A percentile compares a stretch with the other conserved stretches of the same genome.
phyloP scores from a whole-genome alignment of 208 protist genomes.

The Crithidia acanthocephali region DNA sequence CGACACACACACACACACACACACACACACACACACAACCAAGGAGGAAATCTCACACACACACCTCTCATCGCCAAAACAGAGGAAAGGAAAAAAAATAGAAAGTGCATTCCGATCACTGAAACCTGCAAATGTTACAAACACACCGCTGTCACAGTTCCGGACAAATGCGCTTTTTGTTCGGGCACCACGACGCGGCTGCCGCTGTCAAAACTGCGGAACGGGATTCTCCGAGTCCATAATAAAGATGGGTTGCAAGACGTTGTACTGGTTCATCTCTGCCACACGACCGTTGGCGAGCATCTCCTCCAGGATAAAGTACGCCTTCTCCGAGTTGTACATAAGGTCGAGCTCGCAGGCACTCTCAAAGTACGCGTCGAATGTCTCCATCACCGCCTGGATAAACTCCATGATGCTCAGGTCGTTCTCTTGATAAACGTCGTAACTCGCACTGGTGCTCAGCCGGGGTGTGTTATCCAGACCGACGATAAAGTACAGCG shows the following conservation, averaged over 20 bases:
- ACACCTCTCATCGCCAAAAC: no score
- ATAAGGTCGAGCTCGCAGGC: conserved; percentile 98
- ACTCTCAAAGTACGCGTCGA: conserved; percentile 90
- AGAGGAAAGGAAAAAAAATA: no score
- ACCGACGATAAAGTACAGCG: conserved; percentile 95
- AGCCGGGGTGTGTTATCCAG: conserved; percentile 39
- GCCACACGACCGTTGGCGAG: conserved; percentile 89
- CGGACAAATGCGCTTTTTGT: no score
- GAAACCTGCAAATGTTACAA: no score
- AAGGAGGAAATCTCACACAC: no score
- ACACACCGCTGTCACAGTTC: no score
- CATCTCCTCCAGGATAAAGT: conserved; percentile 97
- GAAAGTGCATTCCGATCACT: no score
- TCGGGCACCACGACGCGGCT: no score
- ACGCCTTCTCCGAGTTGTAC: conserved; percentile 98
- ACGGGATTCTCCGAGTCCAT: conserved; percentile 53
- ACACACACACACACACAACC: no score
- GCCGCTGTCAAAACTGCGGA: conserved; percentile 1
- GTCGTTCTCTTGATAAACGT: conserved; percentile 96
- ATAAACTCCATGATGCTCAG: conserved; percentile 94
- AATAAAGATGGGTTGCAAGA: conserved; percentile 64
- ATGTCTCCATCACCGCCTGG: conserved; percentile 72
- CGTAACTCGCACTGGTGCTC: conserved; percentile 86
- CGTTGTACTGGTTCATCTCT: conserved; percentile 90
- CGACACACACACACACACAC: no score